Evolutionary conservation across 2,329 filamentous ascomycete genomes (phyloP).

Genomic region (Fusarium decemcellulare): DNA sequence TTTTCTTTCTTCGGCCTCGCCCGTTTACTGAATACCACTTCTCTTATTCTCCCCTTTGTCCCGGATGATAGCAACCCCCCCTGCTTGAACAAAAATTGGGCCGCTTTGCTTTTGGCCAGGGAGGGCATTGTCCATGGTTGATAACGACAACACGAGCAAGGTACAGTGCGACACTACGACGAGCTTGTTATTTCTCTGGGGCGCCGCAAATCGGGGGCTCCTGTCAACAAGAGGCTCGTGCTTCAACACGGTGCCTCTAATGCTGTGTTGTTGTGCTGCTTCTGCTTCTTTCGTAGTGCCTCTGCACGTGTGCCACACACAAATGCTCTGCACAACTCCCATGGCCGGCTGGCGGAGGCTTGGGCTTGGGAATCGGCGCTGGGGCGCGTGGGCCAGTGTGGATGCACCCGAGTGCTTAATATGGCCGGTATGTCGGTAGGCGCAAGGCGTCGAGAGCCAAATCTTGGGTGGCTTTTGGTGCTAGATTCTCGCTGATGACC

Average conservation of each 20-base stretch:
- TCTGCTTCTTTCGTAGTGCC: not conserved
- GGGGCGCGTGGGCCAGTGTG: conserved; percentile 19
- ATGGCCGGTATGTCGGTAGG: conserved; percentile 30
- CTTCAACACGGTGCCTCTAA: conserved; percentile 15
- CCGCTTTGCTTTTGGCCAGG: conserved; percentile 32
- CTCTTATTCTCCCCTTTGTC: conserved; percentile 21
- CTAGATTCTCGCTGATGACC: conserved; percentile 31
- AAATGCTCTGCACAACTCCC: conserved; percentile 16
- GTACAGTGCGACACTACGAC: conserved; percentile 15
- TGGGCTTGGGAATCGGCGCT: conserved; percentile 14
- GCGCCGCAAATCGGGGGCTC: conserved; percentile 9
- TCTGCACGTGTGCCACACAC: conserved; percentile 1
- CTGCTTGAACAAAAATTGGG: conserved; percentile 37
- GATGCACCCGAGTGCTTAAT: conserved; percentile 25
- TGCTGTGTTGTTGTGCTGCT: not conserved
- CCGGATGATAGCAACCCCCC: conserved; percentile 37
- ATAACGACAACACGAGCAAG: conserved; percentile 6
- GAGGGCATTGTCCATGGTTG: conserved; percentile 33
- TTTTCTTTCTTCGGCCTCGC: not conserved
- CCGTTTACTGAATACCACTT: conserved; percentile 15
- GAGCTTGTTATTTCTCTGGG: conserved; percentile 29
- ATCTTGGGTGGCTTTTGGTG: conserved; percentile 24
- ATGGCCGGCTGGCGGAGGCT: conserved; percentile 14
- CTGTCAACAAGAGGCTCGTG: conserved; percentile 37
- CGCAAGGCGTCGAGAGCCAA: conserved; percentile 29